Percentiles rank a stretch among this genome's conserved stretches.
Evolutionary conservation across 805 yeast genomes (phyloP).

Genomic region (Cyberlindnera nakhonratchasimensis): DNA sequence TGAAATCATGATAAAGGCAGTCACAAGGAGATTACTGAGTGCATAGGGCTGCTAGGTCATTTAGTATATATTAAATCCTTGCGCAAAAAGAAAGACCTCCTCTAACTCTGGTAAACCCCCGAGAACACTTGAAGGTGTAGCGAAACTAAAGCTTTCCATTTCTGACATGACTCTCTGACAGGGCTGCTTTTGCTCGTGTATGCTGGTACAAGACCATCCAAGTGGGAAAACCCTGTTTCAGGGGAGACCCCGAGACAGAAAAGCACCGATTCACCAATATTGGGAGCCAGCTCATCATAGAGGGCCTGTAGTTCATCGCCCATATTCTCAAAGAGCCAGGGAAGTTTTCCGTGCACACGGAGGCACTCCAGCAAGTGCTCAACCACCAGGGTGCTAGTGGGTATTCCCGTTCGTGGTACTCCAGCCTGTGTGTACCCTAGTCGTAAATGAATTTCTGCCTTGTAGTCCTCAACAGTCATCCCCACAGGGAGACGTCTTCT

Average conservation of each 20-base stretch:
- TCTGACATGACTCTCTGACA: neutral
- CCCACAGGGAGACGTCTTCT: neutral
- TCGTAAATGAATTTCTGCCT: neutral
- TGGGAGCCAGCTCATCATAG: neutral
- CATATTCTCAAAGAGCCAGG: conserved; percentile 1
- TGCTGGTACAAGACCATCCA: neutral
- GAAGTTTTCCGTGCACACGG: neutral
- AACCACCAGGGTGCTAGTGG: conserved; percentile 1
- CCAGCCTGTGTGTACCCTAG: neutral
- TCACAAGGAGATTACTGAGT: no score
- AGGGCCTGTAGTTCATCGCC: neutral
- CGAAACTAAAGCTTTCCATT: neutral
- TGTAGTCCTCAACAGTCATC: conserved; percentile 1
- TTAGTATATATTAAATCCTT: no score
- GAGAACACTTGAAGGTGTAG: neutral
- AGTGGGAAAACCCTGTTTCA: neutral
- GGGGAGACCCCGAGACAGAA: neutral
- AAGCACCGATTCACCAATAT: conserved; percentile 3
- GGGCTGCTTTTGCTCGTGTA: no score
- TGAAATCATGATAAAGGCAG: no score
- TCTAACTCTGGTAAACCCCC: neutral
- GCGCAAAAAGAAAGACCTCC: no score
- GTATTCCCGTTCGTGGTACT: neutral
- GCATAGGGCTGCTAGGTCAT: no score
- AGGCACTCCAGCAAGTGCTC: neutral